phyloP scores from a whole-genome alignment of 208 protist species.

The Acanthamoeba lenticulata region DNA sequence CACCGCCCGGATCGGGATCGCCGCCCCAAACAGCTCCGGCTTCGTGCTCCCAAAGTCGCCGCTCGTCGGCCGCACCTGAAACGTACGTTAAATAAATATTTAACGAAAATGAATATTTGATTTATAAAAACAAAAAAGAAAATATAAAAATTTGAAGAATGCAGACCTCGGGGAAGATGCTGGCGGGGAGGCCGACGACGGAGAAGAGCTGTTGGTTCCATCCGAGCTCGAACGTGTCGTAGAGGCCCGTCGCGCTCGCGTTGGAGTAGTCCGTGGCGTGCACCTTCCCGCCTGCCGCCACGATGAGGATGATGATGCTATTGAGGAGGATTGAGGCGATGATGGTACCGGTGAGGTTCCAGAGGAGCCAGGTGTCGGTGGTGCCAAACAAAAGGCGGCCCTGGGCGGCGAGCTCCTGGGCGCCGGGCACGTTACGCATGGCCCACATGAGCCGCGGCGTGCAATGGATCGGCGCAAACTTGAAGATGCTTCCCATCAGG shows the following conservation, averaged over 20 bases:
- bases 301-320: not conserved
- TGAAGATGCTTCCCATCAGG: conserved; percentile 67
- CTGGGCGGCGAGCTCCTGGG: conserved; percentile 59
- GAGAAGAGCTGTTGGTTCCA: conserved; percentile 70
- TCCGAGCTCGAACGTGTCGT: conserved; percentile 52
- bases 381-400: conserved; percentile 77
- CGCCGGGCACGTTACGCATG: conserved; percentile 68
- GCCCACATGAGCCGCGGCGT: conserved; percentile 69
- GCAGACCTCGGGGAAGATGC: conserved; percentile 63
- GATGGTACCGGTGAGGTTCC: conserved; percentile 70
- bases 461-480: conserved; percentile 45
- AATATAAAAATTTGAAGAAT: not conserved
- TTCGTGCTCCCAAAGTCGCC: conserved; percentile 57
- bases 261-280: conserved; percentile 77
- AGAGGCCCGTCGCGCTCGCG: conserved; percentile 68
- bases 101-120: not conserved
- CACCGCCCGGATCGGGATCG: conserved; percentile 70
- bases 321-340: not conserved
- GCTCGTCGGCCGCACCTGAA: conserved; percentile 68
- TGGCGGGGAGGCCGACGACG: conserved; percentile 69
- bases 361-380: conserved; percentile 77
- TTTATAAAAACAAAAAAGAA: no score
- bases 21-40: conserved; percentile 48
- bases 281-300: conserved; percentile 64
- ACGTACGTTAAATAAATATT: conserved; percentile 76